Evolutionary conservation across 2,329 filamentous ascomycete species (phyloP).

Genomic region (Xylariaceae sp.): DNA sequence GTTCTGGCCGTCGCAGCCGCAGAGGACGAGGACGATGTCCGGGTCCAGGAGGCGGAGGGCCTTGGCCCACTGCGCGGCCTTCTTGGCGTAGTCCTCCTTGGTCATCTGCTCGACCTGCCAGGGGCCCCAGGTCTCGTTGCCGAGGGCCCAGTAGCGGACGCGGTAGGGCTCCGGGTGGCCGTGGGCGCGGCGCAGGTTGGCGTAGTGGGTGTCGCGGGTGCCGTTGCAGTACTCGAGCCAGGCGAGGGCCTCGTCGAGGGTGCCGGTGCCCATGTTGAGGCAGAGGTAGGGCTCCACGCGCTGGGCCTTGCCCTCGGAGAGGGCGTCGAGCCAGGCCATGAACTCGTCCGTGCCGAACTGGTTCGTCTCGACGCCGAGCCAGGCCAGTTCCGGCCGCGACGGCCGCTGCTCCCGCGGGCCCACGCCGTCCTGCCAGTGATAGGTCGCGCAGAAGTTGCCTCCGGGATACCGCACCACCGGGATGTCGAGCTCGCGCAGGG

Average conservation of each 20-base stretch:
- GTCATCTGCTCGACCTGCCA: slow-evolving; percentile 67
- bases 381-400: slow-evolving; percentile 66
- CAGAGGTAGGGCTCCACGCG: slow-evolving; percentile 74
- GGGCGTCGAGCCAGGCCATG: slow-evolving; percentile 70
- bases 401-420: slow-evolving; percentile 69
- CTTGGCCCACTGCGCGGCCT: slow-evolving; percentile 68
- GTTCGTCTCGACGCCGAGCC: slow-evolving; percentile 73
- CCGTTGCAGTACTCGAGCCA: slow-evolving; percentile 89
- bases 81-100: slow-evolving; percentile 65
- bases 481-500: slow-evolving; percentile 67
- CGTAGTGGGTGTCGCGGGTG: slow-evolving; percentile 72
- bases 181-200: slow-evolving; percentile 72
- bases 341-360: slow-evolving; percentile 85
- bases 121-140: slow-evolving; percentile 68
- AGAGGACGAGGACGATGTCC: slow-evolving; percentile 65
- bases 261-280: slow-evolving; percentile 78
- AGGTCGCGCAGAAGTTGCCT: slow-evolving; percentile 80
- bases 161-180: slow-evolving; percentile 74
- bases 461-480: slow-evolving; percentile 79
- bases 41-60: slow-evolving; percentile 69
- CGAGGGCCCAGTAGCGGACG: slow-evolving; percentile 81
- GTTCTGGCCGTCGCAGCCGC: slow-evolving; percentile 64
- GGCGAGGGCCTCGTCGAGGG: slow-evolving; percentile 52
- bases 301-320: slow-evolving; percentile 55
- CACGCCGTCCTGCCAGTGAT: slow-evolving; percentile 80